Base-by-base conservation (phyloP, 1,284 basidiomycete species). In the Sanguinoderma infundibulare region DNA sequence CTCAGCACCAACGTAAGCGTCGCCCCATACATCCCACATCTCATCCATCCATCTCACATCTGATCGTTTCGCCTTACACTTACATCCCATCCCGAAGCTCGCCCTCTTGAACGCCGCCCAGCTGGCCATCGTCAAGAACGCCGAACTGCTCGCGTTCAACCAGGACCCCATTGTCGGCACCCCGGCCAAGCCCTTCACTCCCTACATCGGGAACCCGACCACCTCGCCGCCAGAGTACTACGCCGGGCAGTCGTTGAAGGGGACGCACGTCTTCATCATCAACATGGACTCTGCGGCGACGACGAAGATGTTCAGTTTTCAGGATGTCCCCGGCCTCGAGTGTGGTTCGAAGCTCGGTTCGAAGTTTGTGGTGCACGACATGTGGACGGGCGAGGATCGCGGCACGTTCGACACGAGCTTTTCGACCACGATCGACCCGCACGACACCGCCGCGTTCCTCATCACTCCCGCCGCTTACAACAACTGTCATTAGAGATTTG, bases 251-350 rank as follows among this genome's bases (percentile, higher is more conserved):
- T 86, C 83, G 1, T 73, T 75, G 26, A 81, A 79, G 63, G 83
- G 84, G 6, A 78, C 70, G 3, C 83, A 85, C 64, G 80, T 85
- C 8, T 85, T 85, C 69, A 78, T 85, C 55, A 81, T 85, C 69
- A 85, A 85, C 69, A 82, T 77, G 5, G 72, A 73, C 6, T 68
- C 71, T 20, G 69, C 76, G 0, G 74, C 77, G 5, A n/a, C n/a
- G n/a, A 78, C 77, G 2, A 85, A 83, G 72, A 74, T 73, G 3
- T 79, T 85, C 66, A 72, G 74, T 3, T 79, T 85, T 35, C 76
- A 77, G 6, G 77, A 76, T 47, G 78, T 83, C 14, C 79, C 82
- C 20, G 79, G 79, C 0, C 67, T 85, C 22, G 73, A n/a, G n/a
- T n/a, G 74, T 3, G n/a, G n/a, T n/a, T n/a, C 69, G 74, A 10